Base-by-base conservation (phyloP, 305 asterid genomes). In the Striga hermonthica region DNA sequence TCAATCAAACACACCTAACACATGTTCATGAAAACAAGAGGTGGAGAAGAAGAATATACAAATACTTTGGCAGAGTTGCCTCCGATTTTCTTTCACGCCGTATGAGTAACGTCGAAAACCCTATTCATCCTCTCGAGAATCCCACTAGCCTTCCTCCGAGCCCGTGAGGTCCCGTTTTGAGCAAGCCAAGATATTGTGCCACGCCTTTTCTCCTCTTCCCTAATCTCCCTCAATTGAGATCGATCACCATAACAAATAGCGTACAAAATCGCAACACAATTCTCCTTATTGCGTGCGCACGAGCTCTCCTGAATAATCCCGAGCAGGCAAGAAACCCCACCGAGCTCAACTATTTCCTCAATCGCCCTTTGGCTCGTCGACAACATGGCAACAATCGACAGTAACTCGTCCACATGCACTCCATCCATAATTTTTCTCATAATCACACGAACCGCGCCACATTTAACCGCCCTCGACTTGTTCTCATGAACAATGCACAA, bases 101-200 rank as follows among this genome's bases (percentile, higher is more conserved):
- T 74, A 62, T 78, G 74, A 8, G 66, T 60, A 13, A 45, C 73
- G 40, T 39, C 53, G 22, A 37, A 54, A 16, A 62, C 56, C 60
- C 80, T 41, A 4, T 69, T 62, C 15, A 86, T 69, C 68, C 84
- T 75, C 49, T 80, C 82, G 2, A 87, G 85, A 55, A 87, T 78
- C 61, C 67, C 75, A 36, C 39, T 48, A 7, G 87, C 90, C 74
- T 81, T 87, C 69, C 86, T 75, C 77, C 76, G 76, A 10, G 95
- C 91, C 59, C 89, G 75, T 0, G 87, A 73, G 7, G 83, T 84
- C 11, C 91, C 95, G 38, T 56, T 75, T 7, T 57, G 58, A 35
- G 77, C 82, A 9, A 87, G 82, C 50, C 66, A 57, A 34, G 91
- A 82, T 69, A 87, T 71, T n/a, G 91, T 82, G 1, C 14, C 39